phyloP scores from a whole-genome alignment of 352 stramenopile species.

The Bremia lactucae region DNA sequence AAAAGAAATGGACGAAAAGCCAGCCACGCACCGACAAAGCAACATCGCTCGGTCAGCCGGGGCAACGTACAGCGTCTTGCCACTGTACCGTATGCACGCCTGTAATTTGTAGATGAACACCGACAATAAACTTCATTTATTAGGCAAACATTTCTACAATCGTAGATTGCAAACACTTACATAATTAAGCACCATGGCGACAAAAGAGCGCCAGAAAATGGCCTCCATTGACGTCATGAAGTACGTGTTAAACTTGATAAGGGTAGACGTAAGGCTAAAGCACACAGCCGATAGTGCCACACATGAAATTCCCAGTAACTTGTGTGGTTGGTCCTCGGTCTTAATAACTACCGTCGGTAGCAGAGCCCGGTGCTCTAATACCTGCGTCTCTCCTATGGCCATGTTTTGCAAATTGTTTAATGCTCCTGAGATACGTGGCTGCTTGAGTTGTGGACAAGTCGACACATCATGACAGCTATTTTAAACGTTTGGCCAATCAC shows the following conservation, averaged over 20 bases:
- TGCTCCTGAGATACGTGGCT: too few relatives aligned
- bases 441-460: conserved; percentile 7
- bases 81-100: conserved; percentile 29
- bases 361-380: conserved; percentile 16
- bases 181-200: conserved; percentile 49
- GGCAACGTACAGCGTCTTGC: conserved; percentile 37
- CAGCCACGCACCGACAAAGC: conserved; percentile 50
- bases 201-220: conserved; percentile 66
- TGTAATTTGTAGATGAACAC: conserved; percentile 2
- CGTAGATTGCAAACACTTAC: conserved; percentile 16
- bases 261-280: conserved; percentile 76
- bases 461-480: too few relatives aligned
- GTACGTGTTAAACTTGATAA: conserved; percentile 70
- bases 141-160: too few relatives aligned
- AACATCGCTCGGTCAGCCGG: conserved; percentile 44
- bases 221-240: conserved; percentile 70
- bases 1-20: conserved; percentile 64
- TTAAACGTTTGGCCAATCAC: not conserved
- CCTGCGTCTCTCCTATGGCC: conserved; percentile 18
- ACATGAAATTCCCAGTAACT: conserved; percentile 46
- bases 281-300: conserved; percentile 65
- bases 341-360: conserved; percentile 19
- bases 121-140: not conserved
- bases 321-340: conserved; percentile 27
- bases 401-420: conserved; percentile 11